phyloP scores from a whole-genome alignment of 2,329 filamentous ascomycete genomes.

The Fusarium poae region DNA sequence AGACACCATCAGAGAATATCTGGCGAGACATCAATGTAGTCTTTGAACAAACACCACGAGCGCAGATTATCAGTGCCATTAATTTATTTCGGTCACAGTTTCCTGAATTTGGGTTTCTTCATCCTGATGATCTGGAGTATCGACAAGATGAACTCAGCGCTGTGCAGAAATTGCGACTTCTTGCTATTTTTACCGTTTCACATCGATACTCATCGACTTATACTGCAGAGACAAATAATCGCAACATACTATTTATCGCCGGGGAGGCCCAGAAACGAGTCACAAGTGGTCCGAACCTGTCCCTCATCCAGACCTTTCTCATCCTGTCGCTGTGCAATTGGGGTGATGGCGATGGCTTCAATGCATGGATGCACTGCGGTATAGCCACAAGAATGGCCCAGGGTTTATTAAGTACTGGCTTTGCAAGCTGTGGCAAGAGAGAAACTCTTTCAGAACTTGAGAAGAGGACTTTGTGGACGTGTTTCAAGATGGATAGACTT shows the following conservation, averaged over 20 bases:
- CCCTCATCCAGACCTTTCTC: slow-evolving; percentile 41
- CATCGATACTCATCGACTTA: slow-evolving; percentile 25
- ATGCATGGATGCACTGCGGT: slow-evolving; percentile 47
- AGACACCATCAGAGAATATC: neutral
- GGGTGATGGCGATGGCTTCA: slow-evolving; percentile 48
- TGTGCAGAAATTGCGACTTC: slow-evolving; percentile 32
- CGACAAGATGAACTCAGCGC: slow-evolving; percentile 11
- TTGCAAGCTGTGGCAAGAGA: slow-evolving; percentile 31
- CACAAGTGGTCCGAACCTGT: slow-evolving; percentile 26
- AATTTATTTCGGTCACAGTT: slow-evolving; percentile 42
- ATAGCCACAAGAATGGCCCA: slow-evolving; percentile 47
- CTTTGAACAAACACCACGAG: slow-evolving; percentile 17
- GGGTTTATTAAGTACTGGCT: slow-evolving; percentile 38
- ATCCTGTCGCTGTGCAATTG: slow-evolving; percentile 44
- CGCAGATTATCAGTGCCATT: slow-evolving; percentile 22
- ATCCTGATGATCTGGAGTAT: slow-evolving; percentile 46
- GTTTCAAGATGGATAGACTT: slow-evolving; percentile 45
- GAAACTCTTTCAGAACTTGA: slow-evolving; percentile 39
- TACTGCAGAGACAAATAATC: neutral
- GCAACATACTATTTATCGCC: slow-evolving; percentile 11
- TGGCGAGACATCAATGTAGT: slow-evolving; percentile 21
- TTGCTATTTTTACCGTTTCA: slow-evolving; percentile 36
- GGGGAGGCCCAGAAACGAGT: slow-evolving; percentile 35
- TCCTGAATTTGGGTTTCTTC: slow-evolving; percentile 44
- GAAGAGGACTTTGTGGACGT: slow-evolving; percentile 43